phyloP scores from a whole-genome alignment of 2,329 filamentous ascomycete genomes.

The Aspergillus novofumigatus region DNA sequence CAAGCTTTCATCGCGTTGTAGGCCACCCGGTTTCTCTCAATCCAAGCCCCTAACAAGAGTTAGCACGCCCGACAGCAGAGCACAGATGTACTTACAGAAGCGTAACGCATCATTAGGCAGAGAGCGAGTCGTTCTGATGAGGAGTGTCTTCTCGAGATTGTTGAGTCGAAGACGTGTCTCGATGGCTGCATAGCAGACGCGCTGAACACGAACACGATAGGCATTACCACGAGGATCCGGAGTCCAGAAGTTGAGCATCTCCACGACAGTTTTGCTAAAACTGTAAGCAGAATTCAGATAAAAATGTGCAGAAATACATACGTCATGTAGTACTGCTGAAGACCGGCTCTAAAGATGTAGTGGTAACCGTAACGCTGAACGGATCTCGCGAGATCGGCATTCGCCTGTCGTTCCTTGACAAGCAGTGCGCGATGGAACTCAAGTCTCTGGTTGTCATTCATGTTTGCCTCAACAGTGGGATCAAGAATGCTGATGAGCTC shows the following conservation, averaged over 20 bases:
- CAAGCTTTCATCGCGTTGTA: constrained; percentile 22
- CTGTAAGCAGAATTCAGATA: constrained; percentile 2
- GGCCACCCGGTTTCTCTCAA: constrained; percentile 14
- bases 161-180: constrained; percentile 17
- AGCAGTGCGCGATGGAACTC: constrained; percentile 15
- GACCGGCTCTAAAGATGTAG: constrained; percentile 22
- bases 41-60: constrained; percentile 18
- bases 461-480: constrained; percentile 8
- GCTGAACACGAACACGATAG: constrained; percentile 14
- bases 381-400: constrained; percentile 15
- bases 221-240: constrained; percentile 14
- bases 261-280: constrained; percentile 13
- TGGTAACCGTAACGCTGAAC: constrained; percentile 22
- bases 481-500: constrained; percentile 15
- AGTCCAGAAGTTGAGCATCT: constrained; percentile 19
- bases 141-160: constrained; percentile 14
- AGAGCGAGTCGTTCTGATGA: constrained; percentile 15
- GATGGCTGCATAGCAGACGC: constrained; percentile 20
- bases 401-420: constrained; percentile 18
- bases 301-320: constrained; percentile 9
- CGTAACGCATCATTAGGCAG: constrained; percentile 16
- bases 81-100: constrained; percentile 22
- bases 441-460: constrained; percentile 9
- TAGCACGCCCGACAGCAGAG: constrained; percentile 3
- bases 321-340: constrained; percentile 25